phyloP scores from a whole-genome alignment of 1,139 yeast species.

The Komagataea norvegica region DNA sequence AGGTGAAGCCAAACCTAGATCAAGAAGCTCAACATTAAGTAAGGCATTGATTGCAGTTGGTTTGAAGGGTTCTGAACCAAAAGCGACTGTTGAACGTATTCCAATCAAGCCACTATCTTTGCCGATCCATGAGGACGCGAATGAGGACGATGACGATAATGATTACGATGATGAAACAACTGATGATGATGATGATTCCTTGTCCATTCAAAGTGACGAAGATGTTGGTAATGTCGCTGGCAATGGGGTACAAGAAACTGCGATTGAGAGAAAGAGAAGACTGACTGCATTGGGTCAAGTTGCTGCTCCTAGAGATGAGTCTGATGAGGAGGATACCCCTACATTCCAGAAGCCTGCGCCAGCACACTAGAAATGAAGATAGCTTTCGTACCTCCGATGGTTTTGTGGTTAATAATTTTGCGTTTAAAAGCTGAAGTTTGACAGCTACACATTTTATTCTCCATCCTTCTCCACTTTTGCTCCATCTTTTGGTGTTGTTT shows the following conservation, averaged over 20 bases:
- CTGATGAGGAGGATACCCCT: conserved; percentile 51
- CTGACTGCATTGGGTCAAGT: conserved; percentile 73
- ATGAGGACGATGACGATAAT: conserved; percentile 10
- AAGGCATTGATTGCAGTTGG: conserved; percentile 53
- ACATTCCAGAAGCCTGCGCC: conserved; percentile 1
- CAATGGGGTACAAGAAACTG: conserved; percentile 49
- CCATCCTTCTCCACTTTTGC: no score
- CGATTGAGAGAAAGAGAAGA: conserved; percentile 68
- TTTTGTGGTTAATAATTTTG: no score
- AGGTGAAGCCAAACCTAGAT: conserved; percentile 9
- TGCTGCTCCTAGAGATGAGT: conserved; percentile 41
- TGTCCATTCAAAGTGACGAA: no score
- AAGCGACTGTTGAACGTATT: no score
- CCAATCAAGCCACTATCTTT: no score
- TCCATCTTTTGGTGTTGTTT: no score
- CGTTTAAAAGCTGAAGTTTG: neutral
- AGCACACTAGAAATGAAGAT: neutral
- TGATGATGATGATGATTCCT: conserved; percentile 17
- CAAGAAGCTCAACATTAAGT: conserved; percentile 28
- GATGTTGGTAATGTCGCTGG: conserved; percentile 14
- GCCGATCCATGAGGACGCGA: conserved; percentile 5
- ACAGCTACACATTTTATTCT: no score
- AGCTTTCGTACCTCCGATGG: neutral
- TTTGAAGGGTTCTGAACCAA: conserved; percentile 28
- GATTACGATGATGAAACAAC: conserved; percentile 14